Evolutionary conservation across 2,329 filamentous ascomycete species (phyloP), one percentile per base, ranked within the genome.

Genomic region (Scedosporium dehoogii): DNA sequence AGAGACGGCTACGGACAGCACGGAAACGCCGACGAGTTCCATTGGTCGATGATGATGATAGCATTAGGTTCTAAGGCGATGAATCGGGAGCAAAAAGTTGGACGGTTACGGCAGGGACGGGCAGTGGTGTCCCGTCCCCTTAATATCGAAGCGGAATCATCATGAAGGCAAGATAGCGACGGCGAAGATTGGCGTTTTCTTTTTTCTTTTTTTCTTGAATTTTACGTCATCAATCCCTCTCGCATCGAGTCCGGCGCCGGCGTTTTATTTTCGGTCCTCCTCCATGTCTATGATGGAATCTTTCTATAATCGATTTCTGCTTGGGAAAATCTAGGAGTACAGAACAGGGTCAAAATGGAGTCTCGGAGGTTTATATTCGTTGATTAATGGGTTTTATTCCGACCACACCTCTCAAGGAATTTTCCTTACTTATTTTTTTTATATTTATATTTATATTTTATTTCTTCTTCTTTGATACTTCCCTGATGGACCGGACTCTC

Each of bases 181-280:
- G 56, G 56, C 29, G 56, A 42, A 58, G 29, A 25, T 18, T 41
- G 23, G 16, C 59, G 48, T 59, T 41, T 57, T 60, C 46, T 56
- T 48, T 57, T 25, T 48, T 38, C 25, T 63, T 58, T 29, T 63
- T 68, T 58, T 29, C 63, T 68, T 65, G 66, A 58, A 58, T 51
- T 70, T 62, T 58, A 42, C 38, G 60, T 64, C 27, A 59, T 59
- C 46, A 23, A 18, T 55, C n/a, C 10, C 23, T 14, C 18, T 55
- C 23, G 51, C 51, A 55, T 55, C 51, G 23, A 27, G 51, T 23
- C 23, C 21, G 51, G 51, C 51, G 51, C 51, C 21, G 51, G 51
- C 51, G 51, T 55, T 29, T n/a, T 21, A 9, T 23, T 3, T 55
- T 55, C 12, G 10, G 18, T 23, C 21, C 23, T 23, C 23, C 29